phyloP scores from a whole-genome alignment of 306 rosid genomes.

The Notholithocarpus densiflorus region DNA sequence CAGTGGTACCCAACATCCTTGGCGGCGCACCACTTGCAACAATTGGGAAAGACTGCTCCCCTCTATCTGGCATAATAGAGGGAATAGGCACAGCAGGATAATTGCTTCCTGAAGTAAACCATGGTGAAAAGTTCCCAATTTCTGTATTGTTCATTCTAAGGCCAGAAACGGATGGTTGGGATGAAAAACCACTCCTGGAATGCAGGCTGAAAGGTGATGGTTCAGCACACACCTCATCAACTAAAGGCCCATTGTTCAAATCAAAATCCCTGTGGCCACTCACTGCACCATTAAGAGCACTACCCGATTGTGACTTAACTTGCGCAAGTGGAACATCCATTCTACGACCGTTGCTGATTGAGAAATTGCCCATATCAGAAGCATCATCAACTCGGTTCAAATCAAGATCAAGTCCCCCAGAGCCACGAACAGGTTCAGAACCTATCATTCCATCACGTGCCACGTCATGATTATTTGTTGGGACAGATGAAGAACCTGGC shows the following conservation, averaged over 20 bases:
- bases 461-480: background rate
- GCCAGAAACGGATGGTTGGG: slow-evolving; percentile 48
- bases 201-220: slow-evolving; percentile 51
- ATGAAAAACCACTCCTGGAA: slow-evolving; percentile 41
- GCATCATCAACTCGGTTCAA: slow-evolving; percentile 75
- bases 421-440: slow-evolving; percentile 38
- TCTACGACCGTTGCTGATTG: slow-evolving; percentile 36
- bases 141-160: slow-evolving; percentile 57
- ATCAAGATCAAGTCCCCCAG: slow-evolving; percentile 85
- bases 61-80: slow-evolving; percentile 68
- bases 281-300: slow-evolving; percentile 54
- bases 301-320: slow-evolving; percentile 55
- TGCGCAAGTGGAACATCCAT: slow-evolving; percentile 53
- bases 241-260: slow-evolving; percentile 89
- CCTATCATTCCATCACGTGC: background rate
- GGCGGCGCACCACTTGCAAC: slow-evolving; percentile 65
- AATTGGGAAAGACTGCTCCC: slow-evolving; percentile 58
- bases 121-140: slow-evolving; percentile 70
- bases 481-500: slow-evolving; percentile 31
- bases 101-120: slow-evolving; percentile 73
- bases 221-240: slow-evolving; percentile 67
- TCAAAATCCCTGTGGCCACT: slow-evolving; percentile 77
- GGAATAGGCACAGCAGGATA: slow-evolving; percentile 73
- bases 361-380: slow-evolving; percentile 48
- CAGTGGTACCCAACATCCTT: slow-evolving; percentile 65